phyloP scores from a whole-genome alignment of 345 rosid genomes.

The Lepidium sativum region DNA sequence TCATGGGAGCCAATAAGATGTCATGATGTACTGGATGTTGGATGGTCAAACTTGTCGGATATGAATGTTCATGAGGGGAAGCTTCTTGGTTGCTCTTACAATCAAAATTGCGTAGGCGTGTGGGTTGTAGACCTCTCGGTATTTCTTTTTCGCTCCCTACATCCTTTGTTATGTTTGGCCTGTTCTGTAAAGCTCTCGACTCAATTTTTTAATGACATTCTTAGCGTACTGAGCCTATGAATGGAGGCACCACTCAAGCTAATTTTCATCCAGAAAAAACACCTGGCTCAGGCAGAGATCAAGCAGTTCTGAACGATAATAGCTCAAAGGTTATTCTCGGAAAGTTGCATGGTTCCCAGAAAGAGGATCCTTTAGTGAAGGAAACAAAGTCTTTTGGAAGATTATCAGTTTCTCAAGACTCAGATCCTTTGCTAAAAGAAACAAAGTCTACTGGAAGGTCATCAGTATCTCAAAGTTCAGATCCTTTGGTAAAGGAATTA shows the following conservation, averaged over 20 bases:
- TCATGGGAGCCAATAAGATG: constrained; percentile 98
- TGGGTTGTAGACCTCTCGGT: constrained; percentile 99
- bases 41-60: constrained; percentile 96
- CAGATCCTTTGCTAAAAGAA: constrained; percentile 21
- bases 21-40: constrained; percentile 89
- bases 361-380: constrained; percentile 45
- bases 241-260: constrained; percentile 34
- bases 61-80: constrained; percentile 94
- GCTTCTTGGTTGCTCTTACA: constrained; percentile 97
- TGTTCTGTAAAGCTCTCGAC: constrained; percentile 13
- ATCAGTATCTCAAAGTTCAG: constrained; percentile 44
- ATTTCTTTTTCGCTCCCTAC: constrained; percentile 17
- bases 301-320: constrained; percentile 46
- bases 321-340: constrained; percentile 43
- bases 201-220: constrained; percentile 9
- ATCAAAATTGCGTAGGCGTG: constrained; percentile 98
- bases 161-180: constrained; percentile 1
- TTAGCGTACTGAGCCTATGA: constrained; percentile 71
- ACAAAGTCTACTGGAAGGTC: constrained; percentile 36
- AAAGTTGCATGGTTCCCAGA: constrained; percentile 45
- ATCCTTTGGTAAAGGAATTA: constrained; percentile 56
- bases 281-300: constrained; percentile 45
- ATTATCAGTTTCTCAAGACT: constrained; percentile 70
- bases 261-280: constrained; percentile 55
- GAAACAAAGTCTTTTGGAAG: constrained; percentile 76